Percentiles rank a stretch among this genome's conserved stretches.
phyloP scores from a whole-genome alignment of 768 basidiomycete species.

The Sarcodon sp. region DNA sequence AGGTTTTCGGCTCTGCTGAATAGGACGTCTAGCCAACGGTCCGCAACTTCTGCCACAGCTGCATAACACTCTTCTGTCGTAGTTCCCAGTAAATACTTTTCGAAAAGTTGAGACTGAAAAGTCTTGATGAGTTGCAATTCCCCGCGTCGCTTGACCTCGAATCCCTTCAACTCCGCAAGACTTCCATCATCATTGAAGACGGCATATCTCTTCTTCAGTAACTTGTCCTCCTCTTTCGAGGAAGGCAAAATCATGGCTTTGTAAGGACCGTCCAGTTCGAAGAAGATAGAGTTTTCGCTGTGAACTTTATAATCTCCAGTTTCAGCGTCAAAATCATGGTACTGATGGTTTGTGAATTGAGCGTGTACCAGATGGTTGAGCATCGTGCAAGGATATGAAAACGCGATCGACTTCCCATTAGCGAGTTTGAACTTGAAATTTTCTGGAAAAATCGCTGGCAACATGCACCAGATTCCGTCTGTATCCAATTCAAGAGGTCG shows the following conservation, averaged over 20 bases:
- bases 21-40: slow-evolving; percentile 96
- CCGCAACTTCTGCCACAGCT: slow-evolving; percentile 84
- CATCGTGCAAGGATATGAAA: slow-evolving; percentile 99
- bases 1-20: slow-evolving; percentile 79
- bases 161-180: slow-evolving; percentile 96
- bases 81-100: slow-evolving; percentile 87
- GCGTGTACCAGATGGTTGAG: slow-evolving; percentile 96
- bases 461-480: slow-evolving; percentile 99
- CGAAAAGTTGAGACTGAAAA: slow-evolving; percentile 97
- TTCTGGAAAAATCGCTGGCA: slow-evolving; percentile 94
- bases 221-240: slow-evolving; percentile 97
- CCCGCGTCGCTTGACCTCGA: slow-evolving; percentile 96
- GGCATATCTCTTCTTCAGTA: slow-evolving; percentile 97
- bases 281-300: slow-evolving; percentile 98
- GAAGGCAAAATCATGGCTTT: slow-evolving; percentile 98
- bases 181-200: slow-evolving; percentile 98
- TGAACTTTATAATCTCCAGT: slow-evolving; percentile 79
- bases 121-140: slow-evolving; percentile 98
- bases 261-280: slow-evolving; percentile 97
- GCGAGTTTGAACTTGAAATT: slow-evolving; percentile 91
- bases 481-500: slow-evolving; percentile 96
- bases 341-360: slow-evolving; percentile 94
- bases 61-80: slow-evolving; percentile 95
- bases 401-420: slow-evolving; percentile 74
- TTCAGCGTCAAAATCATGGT: slow-evolving; percentile 81